Base-by-base conservation (phyloP, 257 asterid species). In the Voacanga thouarsii region DNA sequence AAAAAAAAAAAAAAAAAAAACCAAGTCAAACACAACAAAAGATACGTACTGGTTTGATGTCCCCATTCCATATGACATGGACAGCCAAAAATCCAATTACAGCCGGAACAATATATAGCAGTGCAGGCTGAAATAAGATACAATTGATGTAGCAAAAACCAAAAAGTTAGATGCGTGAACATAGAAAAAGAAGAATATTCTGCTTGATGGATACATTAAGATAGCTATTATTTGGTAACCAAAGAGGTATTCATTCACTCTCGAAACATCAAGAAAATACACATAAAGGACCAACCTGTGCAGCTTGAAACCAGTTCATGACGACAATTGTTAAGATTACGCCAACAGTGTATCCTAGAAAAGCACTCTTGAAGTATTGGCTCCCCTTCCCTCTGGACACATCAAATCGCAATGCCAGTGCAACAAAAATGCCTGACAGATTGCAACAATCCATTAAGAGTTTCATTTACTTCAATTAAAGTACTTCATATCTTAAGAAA, bases 241-340 rank as follows among this genome's bases (percentile, higher is more conserved):
- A 47, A 28, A 26, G 49, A 66, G 23, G 37, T 26, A 61, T 49
- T 16, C 3, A 44, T 45, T 30, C 53, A 47, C 67, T 80, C 75
- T 55, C 39, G 18, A 57, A 53, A 73, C 65, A 44, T 41, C 43
- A 60, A 77, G 59, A 45, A 72, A 15, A 41, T 23, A 14, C 69
- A 76, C 37, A 19, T 21, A n/a, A 39, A 57, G 26, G n/a, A 70
- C 87, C 60, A 72, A 91, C 99, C 89, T 95, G 99, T 77, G 97
- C 99, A 80, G 99, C 98, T 89, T 95, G 97, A 87, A 91, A 95
- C 99, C 99, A 95, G 85, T 93, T 95, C 99, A 95, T 95, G 76
- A 93, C 96, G 41, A 90, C 55, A 75, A 95, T 95, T 16, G 99
- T 95, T 51, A 85, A 86, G 68, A 90, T 81, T 81, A 95, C 81